A percentile compares a stretch with the other conserved stretches of the same genome.
Evolutionary conservation across 1,284 basidiomycete species (phyloP).

Genomic region (Fomitopsis schrenkii): DNA sequence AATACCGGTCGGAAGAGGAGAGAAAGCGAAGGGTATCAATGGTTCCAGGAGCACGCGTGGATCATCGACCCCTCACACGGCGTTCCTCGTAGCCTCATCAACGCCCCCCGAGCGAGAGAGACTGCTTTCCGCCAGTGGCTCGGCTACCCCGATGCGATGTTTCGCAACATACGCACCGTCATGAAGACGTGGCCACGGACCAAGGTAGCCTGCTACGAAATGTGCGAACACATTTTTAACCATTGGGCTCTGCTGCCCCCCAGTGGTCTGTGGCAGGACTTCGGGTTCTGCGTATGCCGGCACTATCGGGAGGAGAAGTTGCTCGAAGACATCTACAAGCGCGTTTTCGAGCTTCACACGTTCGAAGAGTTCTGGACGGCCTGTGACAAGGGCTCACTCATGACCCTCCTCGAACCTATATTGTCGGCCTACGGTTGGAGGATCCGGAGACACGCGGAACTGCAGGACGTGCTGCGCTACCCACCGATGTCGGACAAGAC

Average conservation of each 20-base stretch:
- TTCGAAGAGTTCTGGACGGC: slow-evolving; percentile 31
- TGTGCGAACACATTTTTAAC: neutral
- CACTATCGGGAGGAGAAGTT: slow-evolving; percentile 13
- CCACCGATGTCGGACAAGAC: slow-evolving; percentile 2
- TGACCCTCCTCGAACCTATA: slow-evolving; percentile 22
- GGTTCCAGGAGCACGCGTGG: slow-evolving; percentile 32
- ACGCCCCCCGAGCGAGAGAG: neutral
- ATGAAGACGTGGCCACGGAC: neutral
- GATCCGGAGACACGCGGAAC: slow-evolving; percentile 4
- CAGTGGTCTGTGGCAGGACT: slow-evolving; percentile 14
- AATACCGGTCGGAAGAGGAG: slow-evolving; percentile 19
- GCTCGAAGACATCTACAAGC: slow-evolving; percentile 16
- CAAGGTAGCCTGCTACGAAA: neutral
- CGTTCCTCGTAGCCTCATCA: neutral
- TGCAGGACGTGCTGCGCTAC: slow-evolving; percentile 25
- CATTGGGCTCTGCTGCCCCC: neutral
- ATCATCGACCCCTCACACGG: slow-evolving; percentile 20
- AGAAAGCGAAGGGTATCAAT: slow-evolving; percentile 11
- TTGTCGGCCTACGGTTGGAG: slow-evolving; percentile 4
- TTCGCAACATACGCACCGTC: neutral
- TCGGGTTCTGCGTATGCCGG: slow-evolving; percentile 29
- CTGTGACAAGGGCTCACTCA: slow-evolving; percentile 19
- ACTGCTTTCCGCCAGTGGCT: neutral
- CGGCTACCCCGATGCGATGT: neutral
- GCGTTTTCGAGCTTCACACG: slow-evolving; percentile 23